Evolutionary conservation across 176 grass and related monocot genomes (phyloP).

Genomic region (Carex scoparia): DNA sequence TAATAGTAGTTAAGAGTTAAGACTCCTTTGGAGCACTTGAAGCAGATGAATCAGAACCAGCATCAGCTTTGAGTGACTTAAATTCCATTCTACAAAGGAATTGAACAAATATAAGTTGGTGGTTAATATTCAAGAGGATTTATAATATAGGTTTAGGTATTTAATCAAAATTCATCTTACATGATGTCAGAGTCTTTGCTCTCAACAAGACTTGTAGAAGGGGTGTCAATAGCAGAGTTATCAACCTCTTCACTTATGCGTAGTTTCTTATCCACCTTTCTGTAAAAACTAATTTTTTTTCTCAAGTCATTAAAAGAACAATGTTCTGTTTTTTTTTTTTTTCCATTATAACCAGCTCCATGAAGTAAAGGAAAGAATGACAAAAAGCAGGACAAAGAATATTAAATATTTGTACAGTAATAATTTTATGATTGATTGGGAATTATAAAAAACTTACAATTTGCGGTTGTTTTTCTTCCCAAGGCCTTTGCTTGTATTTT

Average conservation of each 20-base stretch:
- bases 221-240: not conserved
- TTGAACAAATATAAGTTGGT: not conserved
- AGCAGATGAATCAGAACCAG: not conserved
- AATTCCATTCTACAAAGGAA: not conserved
- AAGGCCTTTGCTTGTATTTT: not conserved
- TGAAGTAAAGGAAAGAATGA: not conserved
- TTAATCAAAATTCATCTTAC: not conserved
- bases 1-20: no score
- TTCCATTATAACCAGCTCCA: not conserved
- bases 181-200: not conserved
- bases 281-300: not conserved
- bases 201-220: not conserved
- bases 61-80: not conserved
- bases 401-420: not conserved
- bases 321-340: not conserved
- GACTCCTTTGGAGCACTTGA: not conserved
- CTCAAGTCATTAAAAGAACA: not conserved
- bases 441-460: not conserved
- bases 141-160: not conserved
- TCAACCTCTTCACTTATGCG: not conserved
- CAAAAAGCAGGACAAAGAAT: not conserved
- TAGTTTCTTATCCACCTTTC: not conserved
- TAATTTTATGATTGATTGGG: not conserved
- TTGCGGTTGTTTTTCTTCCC: not conserved
- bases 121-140: not conserved